These are phyloP conservation scores for Rhododendron kiyosumense DNA, from an alignment of 148 eudicot species.

Conservation along the genomic window DNA sequence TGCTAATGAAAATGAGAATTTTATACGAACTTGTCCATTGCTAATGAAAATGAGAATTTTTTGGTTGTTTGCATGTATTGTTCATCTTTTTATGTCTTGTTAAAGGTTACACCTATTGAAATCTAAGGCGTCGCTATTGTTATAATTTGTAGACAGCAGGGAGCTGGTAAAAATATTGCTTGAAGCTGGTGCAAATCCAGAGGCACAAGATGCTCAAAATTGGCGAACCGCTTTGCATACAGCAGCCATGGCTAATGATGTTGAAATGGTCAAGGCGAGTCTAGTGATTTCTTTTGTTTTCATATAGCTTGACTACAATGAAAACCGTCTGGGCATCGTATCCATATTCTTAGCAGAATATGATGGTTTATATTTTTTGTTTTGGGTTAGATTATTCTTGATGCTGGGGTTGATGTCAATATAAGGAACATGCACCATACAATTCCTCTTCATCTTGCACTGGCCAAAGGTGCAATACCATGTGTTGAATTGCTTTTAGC, in stretches of 20 bases:
- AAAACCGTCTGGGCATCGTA: not conserved
- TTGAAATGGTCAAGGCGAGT: constrained; percentile 71
- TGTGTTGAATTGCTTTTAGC: constrained; percentile 79
- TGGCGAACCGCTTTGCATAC: constrained; percentile 71
- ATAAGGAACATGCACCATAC: constrained; percentile 64
- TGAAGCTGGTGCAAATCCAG: constrained; percentile 82
- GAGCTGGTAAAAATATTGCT: constrained; percentile 73
- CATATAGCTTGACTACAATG: not conserved
- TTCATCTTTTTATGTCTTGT: not conserved
- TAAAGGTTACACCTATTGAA: not conserved
- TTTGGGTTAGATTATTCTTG: constrained; percentile 60
- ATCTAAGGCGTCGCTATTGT: not conserved
- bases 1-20: not conserved
- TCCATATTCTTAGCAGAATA: constrained; percentile 5
- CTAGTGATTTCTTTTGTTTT: not conserved
- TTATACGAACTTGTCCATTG: not conserved
- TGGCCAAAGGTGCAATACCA: constrained; percentile 93
- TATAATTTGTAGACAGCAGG: constrained; percentile 52
- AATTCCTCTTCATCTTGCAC: constrained; percentile 84
- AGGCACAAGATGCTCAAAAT: constrained; percentile 69
- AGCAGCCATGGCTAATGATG: constrained; percentile 86
- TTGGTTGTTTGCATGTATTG: not conserved
- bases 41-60: not conserved
- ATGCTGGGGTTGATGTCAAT: constrained; percentile 90
- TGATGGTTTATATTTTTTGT: not conserved